A percentile compares a stretch with the other conserved stretches of the same genome.
Evolutionary conservation across 176 grass and related monocot genomes (phyloP).

Genomic region (Saccharum spontaneum): DNA sequence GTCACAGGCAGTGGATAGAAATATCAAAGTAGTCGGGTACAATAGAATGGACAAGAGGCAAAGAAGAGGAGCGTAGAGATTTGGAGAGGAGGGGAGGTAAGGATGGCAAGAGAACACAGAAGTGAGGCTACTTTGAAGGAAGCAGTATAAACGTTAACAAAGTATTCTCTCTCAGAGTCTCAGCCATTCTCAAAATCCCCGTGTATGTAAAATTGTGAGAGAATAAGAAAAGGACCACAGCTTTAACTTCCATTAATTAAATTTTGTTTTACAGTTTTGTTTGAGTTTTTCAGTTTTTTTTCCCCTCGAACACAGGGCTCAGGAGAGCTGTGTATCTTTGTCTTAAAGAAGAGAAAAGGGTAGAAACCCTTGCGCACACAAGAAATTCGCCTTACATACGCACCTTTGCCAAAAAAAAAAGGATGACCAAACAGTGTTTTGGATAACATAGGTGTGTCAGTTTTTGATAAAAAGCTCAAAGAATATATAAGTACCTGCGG

Average conservation of each 20-base stretch:
- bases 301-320: background rate
- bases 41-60: background rate
- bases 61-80: background rate
- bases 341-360: background rate
- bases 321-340: background rate
- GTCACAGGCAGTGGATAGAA: background rate
- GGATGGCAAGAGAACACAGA: background rate
- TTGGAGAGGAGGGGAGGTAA: background rate
- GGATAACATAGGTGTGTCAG: background rate
- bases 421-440: background rate
- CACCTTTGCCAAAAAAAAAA: background rate
- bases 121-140: background rate
- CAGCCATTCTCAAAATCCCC: background rate
- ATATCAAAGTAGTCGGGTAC: background rate
- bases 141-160: background rate
- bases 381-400: background rate
- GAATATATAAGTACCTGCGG: conserved; percentile 65
- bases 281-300: background rate
- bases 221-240: background rate
- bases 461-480: conserved; percentile 16
- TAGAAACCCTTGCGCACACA: background rate
- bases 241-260: background rate
- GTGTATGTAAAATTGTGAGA: conserved; percentile 25
- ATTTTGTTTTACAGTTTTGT: background rate
- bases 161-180: background rate